Conservation (phyloP, 164 flowering plant species). For the Houttuynia cordata region DNA sequence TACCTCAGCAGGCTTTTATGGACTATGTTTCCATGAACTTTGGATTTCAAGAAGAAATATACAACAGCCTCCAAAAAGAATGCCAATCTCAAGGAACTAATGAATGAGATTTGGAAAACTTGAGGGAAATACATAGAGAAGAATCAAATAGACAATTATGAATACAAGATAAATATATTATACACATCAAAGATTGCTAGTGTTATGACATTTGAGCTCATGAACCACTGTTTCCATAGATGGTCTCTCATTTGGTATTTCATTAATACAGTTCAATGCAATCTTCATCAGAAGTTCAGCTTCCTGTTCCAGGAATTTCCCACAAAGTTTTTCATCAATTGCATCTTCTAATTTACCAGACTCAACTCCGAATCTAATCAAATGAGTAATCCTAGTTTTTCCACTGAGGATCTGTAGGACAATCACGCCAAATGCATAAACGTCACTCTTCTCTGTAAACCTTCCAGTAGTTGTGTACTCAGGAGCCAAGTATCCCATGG, state of each 20-base stretch:
- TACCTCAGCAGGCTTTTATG: too few species aligned
- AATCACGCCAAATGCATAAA: slow-evolving; percentile 83
- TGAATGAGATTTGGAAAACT: too few species aligned
- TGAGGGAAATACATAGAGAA: too few species aligned
- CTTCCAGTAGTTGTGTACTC: slow-evolving; percentile 84
- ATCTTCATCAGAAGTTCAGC: slow-evolving; percentile 46
- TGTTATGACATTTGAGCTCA: slow-evolving; percentile 23
- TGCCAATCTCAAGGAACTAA: too few species aligned
- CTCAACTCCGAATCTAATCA: slow-evolving; percentile 39
- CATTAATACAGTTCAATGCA: slow-evolving; percentile 69
- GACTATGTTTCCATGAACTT: too few species aligned
- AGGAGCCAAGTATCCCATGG: slow-evolving; percentile 95
- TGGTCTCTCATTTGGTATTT: slow-evolving; percentile 56
- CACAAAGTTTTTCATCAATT: slow-evolving; percentile 52
- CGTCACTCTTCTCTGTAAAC: slow-evolving; percentile 80
- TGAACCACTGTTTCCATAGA: slow-evolving; percentile 48
- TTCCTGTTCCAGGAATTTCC: slow-evolving; percentile 49
- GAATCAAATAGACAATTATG: too few species aligned
- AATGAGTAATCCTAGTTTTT: slow-evolving; percentile 30
- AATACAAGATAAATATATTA: too few species aligned
- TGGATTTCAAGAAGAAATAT: too few species aligned
- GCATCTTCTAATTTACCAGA: slow-evolving; percentile 39
- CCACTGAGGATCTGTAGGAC: slow-evolving; percentile 71
- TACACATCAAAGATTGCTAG: too few species aligned
- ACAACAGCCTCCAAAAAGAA: too few species aligned